These are phyloP conservation scores for Myxozyma geophila DNA, from an alignment of 805 yeast genomes.

Conservation along the genomic window DNA sequence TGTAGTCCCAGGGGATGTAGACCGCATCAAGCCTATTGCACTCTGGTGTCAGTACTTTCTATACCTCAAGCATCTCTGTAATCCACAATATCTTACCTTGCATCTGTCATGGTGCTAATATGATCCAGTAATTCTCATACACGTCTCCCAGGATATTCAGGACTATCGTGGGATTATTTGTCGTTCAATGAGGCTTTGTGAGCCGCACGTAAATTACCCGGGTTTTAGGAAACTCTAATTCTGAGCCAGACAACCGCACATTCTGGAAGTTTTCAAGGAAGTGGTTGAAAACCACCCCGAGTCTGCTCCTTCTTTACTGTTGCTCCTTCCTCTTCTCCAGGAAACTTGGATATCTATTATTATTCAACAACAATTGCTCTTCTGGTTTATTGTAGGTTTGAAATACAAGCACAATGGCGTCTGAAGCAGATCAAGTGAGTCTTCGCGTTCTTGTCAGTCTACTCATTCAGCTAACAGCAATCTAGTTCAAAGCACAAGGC, in stretches of 20 bases:
- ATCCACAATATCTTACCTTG: slow-evolving; percentile 15
- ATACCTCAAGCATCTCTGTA: too few species aligned
- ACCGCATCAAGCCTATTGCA: slow-evolving; percentile 18
- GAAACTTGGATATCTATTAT: not conserved
- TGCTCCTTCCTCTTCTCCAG: not conserved
- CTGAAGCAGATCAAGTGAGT: slow-evolving; percentile 32
- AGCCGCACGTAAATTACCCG: slow-evolving; percentile 9
- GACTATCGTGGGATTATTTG: not conserved
- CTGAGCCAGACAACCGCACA: not conserved
- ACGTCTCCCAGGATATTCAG: too few species aligned
- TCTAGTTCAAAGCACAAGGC: slow-evolving; percentile 78
- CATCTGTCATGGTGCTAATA: slow-evolving; percentile 11
- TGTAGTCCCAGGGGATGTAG: slow-evolving; percentile 76
- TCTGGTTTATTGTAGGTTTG: not conserved
- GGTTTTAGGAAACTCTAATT: not conserved
- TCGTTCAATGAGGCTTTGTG: not conserved
- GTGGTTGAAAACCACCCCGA: not conserved
- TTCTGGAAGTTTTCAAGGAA: slow-evolving; percentile 17
- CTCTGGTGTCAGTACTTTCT: too few species aligned
- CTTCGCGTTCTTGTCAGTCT: not conserved
- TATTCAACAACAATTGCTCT: not conserved
- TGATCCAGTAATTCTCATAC: too few species aligned
- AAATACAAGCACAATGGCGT: slow-evolving; percentile 2
- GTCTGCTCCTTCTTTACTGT: not conserved
- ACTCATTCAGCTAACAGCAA: not conserved